A percentile compares a stretch with the other conserved stretches of the same genome.
These are phyloP conservation scores for Phanerochaete sordida DNA, from an alignment of 768 basidiomycete genomes.

Conservation along the genomic window DNA sequence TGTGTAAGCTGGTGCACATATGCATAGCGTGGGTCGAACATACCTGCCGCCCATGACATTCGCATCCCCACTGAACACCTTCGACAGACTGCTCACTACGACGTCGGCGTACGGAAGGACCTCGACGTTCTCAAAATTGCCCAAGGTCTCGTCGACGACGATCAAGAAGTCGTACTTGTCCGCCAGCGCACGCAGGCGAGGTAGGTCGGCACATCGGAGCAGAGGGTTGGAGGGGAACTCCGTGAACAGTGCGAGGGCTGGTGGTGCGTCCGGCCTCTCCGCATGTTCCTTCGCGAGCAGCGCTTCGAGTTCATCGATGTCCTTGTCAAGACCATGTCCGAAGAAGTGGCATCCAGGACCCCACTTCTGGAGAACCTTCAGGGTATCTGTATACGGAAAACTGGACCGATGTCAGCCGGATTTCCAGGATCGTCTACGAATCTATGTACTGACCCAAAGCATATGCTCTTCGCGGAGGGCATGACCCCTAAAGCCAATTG, in stretches of 20 bases:
- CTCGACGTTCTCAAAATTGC: slow-evolving; percentile 92
- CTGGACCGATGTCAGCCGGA: slow-evolving; percentile 35
- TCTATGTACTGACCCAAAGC: slow-evolving; percentile 73
- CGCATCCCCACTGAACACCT: slow-evolving; percentile 90
- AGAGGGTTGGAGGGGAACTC: slow-evolving; percentile 98
- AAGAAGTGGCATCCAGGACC: slow-evolving; percentile 91
- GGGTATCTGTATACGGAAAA: slow-evolving; percentile 93
- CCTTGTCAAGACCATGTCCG: slow-evolving; percentile 72
- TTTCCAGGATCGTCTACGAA: not conserved
- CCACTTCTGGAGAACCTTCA: slow-evolving; percentile 94
- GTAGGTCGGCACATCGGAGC: slow-evolving; percentile 77
- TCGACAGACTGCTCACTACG: slow-evolving; percentile 87
- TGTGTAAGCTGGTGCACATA: not conserved
- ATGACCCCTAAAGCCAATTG: slow-evolving; percentile 55
- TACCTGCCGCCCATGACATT: slow-evolving; percentile 99
- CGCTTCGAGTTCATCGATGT: slow-evolving; percentile 68
- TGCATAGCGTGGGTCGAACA: slow-evolving; percentile 21
- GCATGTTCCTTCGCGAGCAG: slow-evolving; percentile 48
- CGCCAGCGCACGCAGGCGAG: slow-evolving; percentile 70
- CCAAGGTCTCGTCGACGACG: slow-evolving; percentile 92
- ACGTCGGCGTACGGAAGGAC: slow-evolving; percentile 85
- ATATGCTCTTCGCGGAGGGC: slow-evolving; percentile 76
- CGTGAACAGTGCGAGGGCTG: slow-evolving; percentile 78
- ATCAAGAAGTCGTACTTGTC: slow-evolving; percentile 87
- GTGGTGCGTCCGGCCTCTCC: slow-evolving; percentile 44